Evolutionary conservation across 768 basidiomycete species (phyloP).

Genomic region (Saitozyma sp.): DNA sequence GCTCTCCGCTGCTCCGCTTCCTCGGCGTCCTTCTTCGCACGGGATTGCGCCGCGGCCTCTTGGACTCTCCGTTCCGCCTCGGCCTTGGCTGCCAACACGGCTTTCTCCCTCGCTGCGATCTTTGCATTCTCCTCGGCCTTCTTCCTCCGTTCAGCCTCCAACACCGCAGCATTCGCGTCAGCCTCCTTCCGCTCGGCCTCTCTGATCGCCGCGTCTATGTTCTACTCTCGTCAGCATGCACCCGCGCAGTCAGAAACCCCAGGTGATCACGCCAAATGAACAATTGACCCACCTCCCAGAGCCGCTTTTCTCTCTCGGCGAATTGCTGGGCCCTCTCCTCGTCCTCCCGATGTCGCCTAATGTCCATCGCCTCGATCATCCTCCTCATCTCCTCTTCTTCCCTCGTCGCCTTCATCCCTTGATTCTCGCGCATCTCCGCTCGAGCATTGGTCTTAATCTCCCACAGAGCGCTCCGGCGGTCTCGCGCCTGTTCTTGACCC

Average conservation of each 20-base stretch:
- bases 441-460: slow-evolving; percentile 32
- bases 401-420: slow-evolving; percentile 18
- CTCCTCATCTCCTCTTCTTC: slow-evolving; percentile 41
- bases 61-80: slow-evolving; percentile 14
- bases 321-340: slow-evolving; percentile 74
- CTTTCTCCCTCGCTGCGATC: no score
- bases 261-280: neutral
- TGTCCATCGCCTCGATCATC: slow-evolving; percentile 38
- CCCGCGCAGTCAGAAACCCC: no score
- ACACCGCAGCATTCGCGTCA: slow-evolving; percentile 12
- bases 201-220: slow-evolving; percentile 36
- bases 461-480: slow-evolving; percentile 22
- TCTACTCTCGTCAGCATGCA: slow-evolving; percentile 13
- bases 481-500: slow-evolving; percentile 27
- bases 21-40: slow-evolving; percentile 26
- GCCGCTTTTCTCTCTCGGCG: slow-evolving; percentile 69
- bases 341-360: slow-evolving; percentile 59
- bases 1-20: slow-evolving; percentile 17
- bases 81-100: no score
- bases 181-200: slow-evolving; percentile 25
- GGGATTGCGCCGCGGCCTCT: slow-evolving; percentile 18
- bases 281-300: slow-evolving; percentile 42
- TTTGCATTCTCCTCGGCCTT: slow-evolving; percentile 11
- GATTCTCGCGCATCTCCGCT: slow-evolving; percentile 17
- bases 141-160: slow-evolving; percentile 47